Conservation (phyloP, 2,329 filamentous ascomycete genomes). For the Fusarium veterinarium region DNA sequence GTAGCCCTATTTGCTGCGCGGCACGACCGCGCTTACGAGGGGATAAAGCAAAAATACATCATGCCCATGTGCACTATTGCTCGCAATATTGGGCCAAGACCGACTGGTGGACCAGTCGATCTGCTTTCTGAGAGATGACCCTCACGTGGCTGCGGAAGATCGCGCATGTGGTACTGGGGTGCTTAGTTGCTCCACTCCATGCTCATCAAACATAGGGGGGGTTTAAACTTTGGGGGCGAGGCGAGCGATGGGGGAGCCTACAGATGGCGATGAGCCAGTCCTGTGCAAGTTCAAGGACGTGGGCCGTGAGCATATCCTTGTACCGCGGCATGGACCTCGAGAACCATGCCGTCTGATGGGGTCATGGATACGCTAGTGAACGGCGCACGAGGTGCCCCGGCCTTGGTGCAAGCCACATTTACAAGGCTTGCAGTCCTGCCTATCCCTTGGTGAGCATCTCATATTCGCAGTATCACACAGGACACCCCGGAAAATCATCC, state of each 20-base stretch:
- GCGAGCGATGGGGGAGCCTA: conserved; percentile 9
- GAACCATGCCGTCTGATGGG: conserved; percentile 36
- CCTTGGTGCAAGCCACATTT: conserved; percentile 41
- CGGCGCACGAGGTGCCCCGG: conserved; percentile 49
- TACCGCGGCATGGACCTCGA: conserved; percentile 25
- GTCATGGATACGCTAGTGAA: conserved; percentile 39
- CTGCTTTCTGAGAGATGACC: conserved; percentile 30
- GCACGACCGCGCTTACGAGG: background rate
- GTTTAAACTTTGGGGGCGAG: conserved; percentile 29
- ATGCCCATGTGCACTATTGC: background rate
- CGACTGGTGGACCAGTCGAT: conserved; percentile 31
- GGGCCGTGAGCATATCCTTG: conserved; percentile 6
- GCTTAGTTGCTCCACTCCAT: conserved; percentile 34
- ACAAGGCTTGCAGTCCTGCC: conserved; percentile 32
- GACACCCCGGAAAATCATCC: conserved; percentile 16
- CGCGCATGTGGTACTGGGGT: conserved; percentile 47
- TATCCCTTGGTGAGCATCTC: conserved; percentile 29
- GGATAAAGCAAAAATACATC: conserved; percentile 9
- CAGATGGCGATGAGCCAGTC: conserved; percentile 18
- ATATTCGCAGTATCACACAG: conserved; percentile 10
- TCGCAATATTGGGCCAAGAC: background rate
- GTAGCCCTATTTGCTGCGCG: conserved; percentile 8
- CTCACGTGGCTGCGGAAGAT: conserved; percentile 52
- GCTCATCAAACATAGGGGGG: conserved; percentile 31
- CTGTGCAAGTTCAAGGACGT: conserved; percentile 11